phyloP scores from a whole-genome alignment of 768 basidiomycete genomes.

The Tulasnella sp. region DNA sequence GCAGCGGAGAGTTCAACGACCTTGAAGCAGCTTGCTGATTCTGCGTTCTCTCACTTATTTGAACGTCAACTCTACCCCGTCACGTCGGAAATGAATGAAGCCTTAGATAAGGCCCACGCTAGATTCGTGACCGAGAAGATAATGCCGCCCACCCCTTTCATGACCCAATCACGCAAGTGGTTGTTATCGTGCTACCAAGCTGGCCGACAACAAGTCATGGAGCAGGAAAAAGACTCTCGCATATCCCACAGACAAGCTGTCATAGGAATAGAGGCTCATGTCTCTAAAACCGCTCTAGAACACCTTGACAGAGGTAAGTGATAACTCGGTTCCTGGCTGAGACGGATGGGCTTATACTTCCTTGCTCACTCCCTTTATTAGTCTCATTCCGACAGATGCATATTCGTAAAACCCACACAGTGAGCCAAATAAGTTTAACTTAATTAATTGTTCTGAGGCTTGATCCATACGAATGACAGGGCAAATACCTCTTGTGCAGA shows the following conservation, averaged over 20 bases:
- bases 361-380: neutral
- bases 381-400: neutral
- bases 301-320: neutral
- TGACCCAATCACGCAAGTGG: neutral
- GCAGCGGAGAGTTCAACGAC: neutral
- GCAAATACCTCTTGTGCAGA: conserved; percentile 4
- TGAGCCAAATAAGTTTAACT: neutral
- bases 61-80: neutral
- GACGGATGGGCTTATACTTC: neutral
- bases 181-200: neutral
- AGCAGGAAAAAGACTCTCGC: neutral
- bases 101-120: neutral
- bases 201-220: neutral
- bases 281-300: neutral
- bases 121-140: neutral
- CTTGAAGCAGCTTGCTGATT: neutral
- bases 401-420: conserved; percentile 11
- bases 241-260: neutral
- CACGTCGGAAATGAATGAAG: no score
- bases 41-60: neutral
- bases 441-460: neutral
- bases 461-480: neutral
- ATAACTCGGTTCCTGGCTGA: neutral
- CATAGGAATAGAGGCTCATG: conserved; percentile 10
- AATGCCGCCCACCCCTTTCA: neutral